Evolutionary conservation across 2,329 filamentous ascomycete species (phyloP).

Genomic region (Talaromyces verruculosus): DNA sequence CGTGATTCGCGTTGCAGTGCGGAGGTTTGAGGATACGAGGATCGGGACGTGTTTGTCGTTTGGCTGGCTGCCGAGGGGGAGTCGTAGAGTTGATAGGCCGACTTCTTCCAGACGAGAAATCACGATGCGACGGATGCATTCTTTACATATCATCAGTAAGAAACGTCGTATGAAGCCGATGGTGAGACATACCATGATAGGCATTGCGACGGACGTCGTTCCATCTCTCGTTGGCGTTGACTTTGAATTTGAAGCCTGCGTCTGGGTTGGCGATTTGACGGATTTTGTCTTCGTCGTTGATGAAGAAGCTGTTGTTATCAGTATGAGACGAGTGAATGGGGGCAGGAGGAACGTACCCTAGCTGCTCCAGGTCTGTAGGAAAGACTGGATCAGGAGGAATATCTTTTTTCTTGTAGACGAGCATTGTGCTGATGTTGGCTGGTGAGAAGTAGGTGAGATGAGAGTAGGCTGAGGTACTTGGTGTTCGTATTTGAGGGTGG

Average conservation of each 20-base stretch:
- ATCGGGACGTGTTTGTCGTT: constrained; percentile 66
- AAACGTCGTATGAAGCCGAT: not conserved
- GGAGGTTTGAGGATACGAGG: constrained; percentile 60
- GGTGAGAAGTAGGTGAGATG: not conserved
- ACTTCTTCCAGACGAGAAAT: constrained; percentile 60
- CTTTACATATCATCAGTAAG: constrained; percentile 43
- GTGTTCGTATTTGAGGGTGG: not conserved
- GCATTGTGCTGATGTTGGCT: constrained; percentile 59
- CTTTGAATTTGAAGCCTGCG: constrained; percentile 70
- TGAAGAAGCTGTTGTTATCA: constrained; percentile 60
- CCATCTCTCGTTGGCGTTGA: constrained; percentile 70
- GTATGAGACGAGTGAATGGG: not conserved
- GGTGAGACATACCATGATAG: constrained; percentile 61
- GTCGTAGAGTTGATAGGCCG: constrained; percentile 59
- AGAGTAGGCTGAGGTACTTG: not conserved
- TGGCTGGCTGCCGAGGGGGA: constrained; percentile 58
- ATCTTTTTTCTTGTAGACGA: constrained; percentile 65
- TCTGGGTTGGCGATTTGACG: constrained; percentile 67
- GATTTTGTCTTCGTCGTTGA: constrained; percentile 74
- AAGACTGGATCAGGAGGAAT: constrained; percentile 71
- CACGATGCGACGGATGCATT: constrained; percentile 62
- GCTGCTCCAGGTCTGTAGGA: constrained; percentile 62
- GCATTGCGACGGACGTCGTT: constrained; percentile 74
- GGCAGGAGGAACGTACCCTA: constrained; percentile 63
- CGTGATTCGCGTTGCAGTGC: constrained; percentile 62